Conservation (phyloP, 805 yeast genomes). For the Pichia ethanolica region DNA sequence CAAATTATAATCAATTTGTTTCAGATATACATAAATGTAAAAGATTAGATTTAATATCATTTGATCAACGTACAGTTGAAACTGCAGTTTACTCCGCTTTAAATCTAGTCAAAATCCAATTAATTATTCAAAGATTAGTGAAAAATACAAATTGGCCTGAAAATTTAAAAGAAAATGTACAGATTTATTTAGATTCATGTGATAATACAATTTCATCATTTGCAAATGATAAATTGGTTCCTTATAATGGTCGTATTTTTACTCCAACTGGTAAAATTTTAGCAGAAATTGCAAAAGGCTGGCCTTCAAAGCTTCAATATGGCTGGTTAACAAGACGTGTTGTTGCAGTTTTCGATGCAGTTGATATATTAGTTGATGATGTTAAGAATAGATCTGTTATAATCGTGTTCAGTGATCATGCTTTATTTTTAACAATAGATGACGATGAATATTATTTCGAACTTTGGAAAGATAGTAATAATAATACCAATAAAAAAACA, state of each 20-base stretch:
- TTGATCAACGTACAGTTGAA: conserved; percentile 47
- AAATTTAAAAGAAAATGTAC: conserved; percentile 23
- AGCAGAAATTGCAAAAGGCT: conserved; percentile 72
- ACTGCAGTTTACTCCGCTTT: conserved; percentile 60
- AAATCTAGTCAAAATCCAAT: conserved; percentile 63
- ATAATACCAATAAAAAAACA: neutral
- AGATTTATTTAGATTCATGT: conserved; percentile 44
- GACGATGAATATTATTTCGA: conserved; percentile 35
- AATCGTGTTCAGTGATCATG: conserved; percentile 73
- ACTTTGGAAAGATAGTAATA: conserved; percentile 9
- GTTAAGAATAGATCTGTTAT: conserved; percentile 43
- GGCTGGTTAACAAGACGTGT: conserved; percentile 87
- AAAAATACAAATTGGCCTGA: conserved; percentile 40
- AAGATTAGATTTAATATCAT: conserved; percentile 24
- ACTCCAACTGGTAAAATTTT: conserved; percentile 88
- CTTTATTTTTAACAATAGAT: conserved; percentile 53
- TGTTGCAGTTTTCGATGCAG: conserved; percentile 56
- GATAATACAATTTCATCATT: conserved; percentile 72
- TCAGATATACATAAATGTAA: conserved; percentile 28
- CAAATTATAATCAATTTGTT: conserved; percentile 37
- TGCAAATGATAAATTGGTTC: conserved; percentile 47
- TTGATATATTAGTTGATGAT: conserved; percentile 20
- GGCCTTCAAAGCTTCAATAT: conserved; percentile 83
- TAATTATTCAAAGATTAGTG: conserved; percentile 57
- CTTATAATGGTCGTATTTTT: conserved; percentile 60